Percentiles rank a stretch among this genome's conserved stretches.
phyloP scores from a whole-genome alignment of 495 filamentous ascomycete genomes.

The Podospora sp. region DNA sequence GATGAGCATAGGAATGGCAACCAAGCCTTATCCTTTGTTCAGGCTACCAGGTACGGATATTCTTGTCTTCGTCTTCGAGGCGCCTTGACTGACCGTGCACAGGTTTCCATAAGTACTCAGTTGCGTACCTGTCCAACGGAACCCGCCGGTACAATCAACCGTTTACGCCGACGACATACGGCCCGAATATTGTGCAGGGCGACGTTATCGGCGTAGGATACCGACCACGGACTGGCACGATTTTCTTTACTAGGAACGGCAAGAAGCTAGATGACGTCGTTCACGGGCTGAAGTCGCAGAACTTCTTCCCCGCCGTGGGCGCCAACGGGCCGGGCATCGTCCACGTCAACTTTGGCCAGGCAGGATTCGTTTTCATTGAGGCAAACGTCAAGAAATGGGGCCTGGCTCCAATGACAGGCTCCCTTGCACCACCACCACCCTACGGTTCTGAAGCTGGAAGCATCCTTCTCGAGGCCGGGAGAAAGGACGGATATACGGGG shows the following conservation, averaged over 20 bases:
- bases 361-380: slow-evolving; percentile 98
- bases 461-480: slow-evolving; percentile 86
- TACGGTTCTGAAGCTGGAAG: slow-evolving; percentile 96
- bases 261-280: slow-evolving; percentile 93
- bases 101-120: slow-evolving; percentile 90
- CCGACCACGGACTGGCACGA: slow-evolving; percentile 86
- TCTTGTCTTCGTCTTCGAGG: neutral
- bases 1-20: slow-evolving; percentile 88
- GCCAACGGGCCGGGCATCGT: slow-evolving; percentile 90
- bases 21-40: slow-evolving; percentile 96
- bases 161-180: slow-evolving; percentile 76
- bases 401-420: slow-evolving; percentile 92
- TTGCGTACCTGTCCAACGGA: slow-evolving; percentile 87
- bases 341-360: slow-evolving; percentile 97
- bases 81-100: slow-evolving; percentile 15
- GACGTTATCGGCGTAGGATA: slow-evolving; percentile 97
- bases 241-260: slow-evolving; percentile 98
- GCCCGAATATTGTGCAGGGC: slow-evolving; percentile 81
- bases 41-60: slow-evolving; percentile 73
- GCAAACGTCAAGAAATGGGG: slow-evolving; percentile 99
- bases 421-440: slow-evolving; percentile 90
- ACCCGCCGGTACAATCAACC: slow-evolving; percentile 89
- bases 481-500: slow-evolving; percentile 62
- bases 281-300: slow-evolving; percentile 92
- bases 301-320: slow-evolving; percentile 94